phyloP scores from a whole-genome alignment of 306 rosid genomes.

The Ochetophila trinervis region DNA sequence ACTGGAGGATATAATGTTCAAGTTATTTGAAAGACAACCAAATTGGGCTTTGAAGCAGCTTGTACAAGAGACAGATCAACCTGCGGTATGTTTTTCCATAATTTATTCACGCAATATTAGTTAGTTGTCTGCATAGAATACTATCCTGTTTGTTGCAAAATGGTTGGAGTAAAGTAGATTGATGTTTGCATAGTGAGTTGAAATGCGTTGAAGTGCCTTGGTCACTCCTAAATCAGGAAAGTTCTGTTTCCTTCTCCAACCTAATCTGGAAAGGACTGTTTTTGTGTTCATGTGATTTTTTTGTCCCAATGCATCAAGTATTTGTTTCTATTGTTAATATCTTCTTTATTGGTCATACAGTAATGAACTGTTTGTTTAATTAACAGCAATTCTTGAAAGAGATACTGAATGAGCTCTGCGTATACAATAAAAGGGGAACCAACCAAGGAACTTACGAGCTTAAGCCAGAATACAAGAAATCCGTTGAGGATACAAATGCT shows the following conservation, averaged over 20 bases:
- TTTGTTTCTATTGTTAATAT: not conserved
- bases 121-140: not conserved
- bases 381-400: slow-evolving; percentile 99
- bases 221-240: no score
- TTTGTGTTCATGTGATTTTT: no score
- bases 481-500: slow-evolving; percentile 68
- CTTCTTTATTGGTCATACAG: not conserved
- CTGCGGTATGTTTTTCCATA: slow-evolving; percentile 57
- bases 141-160: not conserved
- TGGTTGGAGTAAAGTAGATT: not conserved
- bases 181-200: not conserved
- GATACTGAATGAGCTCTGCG: slow-evolving; percentile 88
- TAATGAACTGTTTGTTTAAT: slow-evolving; percentile 9
- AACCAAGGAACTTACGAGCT: slow-evolving; percentile 99
- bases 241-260: no score
- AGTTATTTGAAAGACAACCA: slow-evolving; percentile 94
- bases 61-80: slow-evolving; percentile 97
- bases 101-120: not conserved
- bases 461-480: slow-evolving; percentile 96
- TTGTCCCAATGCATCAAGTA: not conserved
- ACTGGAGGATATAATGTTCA: slow-evolving; percentile 95
- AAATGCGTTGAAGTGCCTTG: not conserved
- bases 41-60: slow-evolving; percentile 99
- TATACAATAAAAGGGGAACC: slow-evolving; percentile 96
- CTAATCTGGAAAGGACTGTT: no score